Percentiles rank a stretch among this genome's conserved stretches.
phyloP scores from a whole-genome alignment of 441 rosid species.

The Gossypium gossypioides region DNA sequence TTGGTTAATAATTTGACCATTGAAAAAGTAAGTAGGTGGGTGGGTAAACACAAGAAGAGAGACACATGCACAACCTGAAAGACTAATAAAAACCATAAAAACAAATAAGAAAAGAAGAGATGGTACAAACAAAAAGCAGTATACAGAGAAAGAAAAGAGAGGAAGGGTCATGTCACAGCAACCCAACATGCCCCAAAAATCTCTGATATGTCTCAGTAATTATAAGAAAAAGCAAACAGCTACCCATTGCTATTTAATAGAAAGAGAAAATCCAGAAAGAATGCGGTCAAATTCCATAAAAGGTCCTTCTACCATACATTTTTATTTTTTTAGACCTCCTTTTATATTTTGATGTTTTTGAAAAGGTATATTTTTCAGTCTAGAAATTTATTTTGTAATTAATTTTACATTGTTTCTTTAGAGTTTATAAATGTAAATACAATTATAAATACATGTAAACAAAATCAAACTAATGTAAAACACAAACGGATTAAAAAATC shows the following conservation, averaged over 20 bases:
- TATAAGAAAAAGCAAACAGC: conserved; percentile 16
- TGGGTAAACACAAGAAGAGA: not conserved
- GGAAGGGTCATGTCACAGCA: conserved; percentile 18
- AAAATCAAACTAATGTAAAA: too few species aligned
- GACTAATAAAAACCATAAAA: conserved; percentile 1
- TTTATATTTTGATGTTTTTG: too few species aligned
- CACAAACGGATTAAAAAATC: too few species aligned
- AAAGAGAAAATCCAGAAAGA: not conserved
- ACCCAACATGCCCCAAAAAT: conserved; percentile 38
- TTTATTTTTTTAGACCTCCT: too few species aligned
- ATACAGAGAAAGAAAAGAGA: not conserved
- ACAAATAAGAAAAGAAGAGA: not conserved
- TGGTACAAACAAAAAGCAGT: not conserved
- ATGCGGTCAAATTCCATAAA: too few species aligned
- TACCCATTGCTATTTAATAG: not conserved
- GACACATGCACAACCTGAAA: conserved; percentile 12
- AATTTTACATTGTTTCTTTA: too few species aligned
- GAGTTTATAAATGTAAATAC: too few species aligned
- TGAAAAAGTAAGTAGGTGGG: not conserved
- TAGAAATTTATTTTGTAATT: too few species aligned
- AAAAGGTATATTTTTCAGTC: too few species aligned
- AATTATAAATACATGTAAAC: too few species aligned
- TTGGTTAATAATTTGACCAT: not conserved
- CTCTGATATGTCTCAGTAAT: conserved; percentile 18
- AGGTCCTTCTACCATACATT: too few species aligned